These are phyloP conservation scores for Euphorbia pulcherrima DNA, from an alignment of 345 rosid species.

Conservation along the genomic window DNA sequence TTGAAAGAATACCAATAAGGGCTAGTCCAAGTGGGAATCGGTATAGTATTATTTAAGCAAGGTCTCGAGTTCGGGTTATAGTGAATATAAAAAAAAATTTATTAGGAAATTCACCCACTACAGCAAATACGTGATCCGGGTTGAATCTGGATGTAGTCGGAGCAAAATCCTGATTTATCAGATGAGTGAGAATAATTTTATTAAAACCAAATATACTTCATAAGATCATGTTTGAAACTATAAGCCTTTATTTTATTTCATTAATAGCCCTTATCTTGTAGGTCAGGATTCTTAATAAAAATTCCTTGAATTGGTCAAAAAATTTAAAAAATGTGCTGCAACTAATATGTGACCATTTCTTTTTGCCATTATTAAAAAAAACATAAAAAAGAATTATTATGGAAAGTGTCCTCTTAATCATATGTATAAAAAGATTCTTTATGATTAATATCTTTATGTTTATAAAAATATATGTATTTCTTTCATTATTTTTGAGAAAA, in stretches of 20 bases:
- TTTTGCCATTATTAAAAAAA: neutral
- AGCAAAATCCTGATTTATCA: no score
- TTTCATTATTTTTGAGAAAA: constrained; percentile 14
- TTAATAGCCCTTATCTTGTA: neutral
- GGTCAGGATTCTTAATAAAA: constrained; percentile 10
- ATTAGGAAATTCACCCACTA: no score
- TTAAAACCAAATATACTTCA: constrained; percentile 5
- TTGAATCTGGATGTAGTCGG: no score
- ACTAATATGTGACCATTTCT: neutral
- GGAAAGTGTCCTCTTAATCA: constrained; percentile 1
- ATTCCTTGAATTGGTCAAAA: constrained; percentile 16
- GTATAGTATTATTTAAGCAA: no score
- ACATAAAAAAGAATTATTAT: neutral
- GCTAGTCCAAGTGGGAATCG: no score
- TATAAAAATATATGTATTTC: neutral
- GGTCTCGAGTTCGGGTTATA: no score
- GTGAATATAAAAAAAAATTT: no score
- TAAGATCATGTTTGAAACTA: neutral
- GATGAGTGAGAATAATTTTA: no score
- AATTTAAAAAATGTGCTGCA: constrained; percentile 18
- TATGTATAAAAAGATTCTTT: constrained; percentile 4
- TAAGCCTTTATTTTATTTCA: neutral
- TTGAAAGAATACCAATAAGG: no score
- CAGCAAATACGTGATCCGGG: no score
- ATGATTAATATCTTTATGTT: neutral